A percentile compares a stretch with the other conserved stretches of the same genome.
These are phyloP conservation scores for Mycena citricolor DNA, from an alignment of 1,284 basidiomycete genomes.

Conservation along the genomic window DNA sequence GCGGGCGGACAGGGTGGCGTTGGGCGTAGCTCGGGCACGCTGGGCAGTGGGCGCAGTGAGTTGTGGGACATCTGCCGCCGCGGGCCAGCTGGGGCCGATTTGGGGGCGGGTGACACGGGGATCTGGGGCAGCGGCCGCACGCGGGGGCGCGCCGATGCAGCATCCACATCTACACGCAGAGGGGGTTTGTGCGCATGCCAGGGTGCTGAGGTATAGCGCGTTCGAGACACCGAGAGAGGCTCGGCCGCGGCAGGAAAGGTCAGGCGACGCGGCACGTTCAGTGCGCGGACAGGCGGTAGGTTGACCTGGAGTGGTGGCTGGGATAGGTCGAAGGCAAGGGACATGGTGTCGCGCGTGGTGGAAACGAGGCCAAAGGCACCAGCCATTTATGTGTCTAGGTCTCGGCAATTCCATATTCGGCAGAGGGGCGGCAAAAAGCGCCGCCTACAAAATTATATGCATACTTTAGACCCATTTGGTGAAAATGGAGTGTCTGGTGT, in stretches of 20 bases:
- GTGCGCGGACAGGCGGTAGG: slow-evolving; percentile 9
- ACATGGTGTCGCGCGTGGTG: too few relatives aligned
- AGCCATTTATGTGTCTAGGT: too few relatives aligned
- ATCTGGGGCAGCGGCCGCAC: slow-evolving; percentile 18
- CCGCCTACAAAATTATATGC: too few relatives aligned
- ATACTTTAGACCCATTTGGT: too few relatives aligned
- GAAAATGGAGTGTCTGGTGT: too few relatives aligned
- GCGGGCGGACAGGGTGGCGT: too few relatives aligned
- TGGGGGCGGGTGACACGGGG: slow-evolving; percentile 9
- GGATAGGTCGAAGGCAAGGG: too few relatives aligned
- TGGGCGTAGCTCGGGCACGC: slow-evolving; percentile 15
- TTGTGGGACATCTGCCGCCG: slow-evolving; percentile 7
- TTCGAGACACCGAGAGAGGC: too few relatives aligned
- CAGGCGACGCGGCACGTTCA: slow-evolving; percentile 11
- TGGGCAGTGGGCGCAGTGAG: slow-evolving; percentile 13
- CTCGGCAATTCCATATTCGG: too few relatives aligned
- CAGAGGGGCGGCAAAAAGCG: too few relatives aligned
- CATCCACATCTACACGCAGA: slow-evolving; percentile 3
- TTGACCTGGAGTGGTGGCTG: slow-evolving; percentile 3
- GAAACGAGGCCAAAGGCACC: too few relatives aligned
- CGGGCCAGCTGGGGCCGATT: slow-evolving; percentile 14
- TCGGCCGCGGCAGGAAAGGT: not conserved
- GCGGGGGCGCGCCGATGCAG: not conserved
- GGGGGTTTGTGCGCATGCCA: not conserved
- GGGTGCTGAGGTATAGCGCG: not conserved